Conservation (phyloP, 2,329 filamentous ascomycete genomes). For the Pseudogymnoascus sp. region DNA sequence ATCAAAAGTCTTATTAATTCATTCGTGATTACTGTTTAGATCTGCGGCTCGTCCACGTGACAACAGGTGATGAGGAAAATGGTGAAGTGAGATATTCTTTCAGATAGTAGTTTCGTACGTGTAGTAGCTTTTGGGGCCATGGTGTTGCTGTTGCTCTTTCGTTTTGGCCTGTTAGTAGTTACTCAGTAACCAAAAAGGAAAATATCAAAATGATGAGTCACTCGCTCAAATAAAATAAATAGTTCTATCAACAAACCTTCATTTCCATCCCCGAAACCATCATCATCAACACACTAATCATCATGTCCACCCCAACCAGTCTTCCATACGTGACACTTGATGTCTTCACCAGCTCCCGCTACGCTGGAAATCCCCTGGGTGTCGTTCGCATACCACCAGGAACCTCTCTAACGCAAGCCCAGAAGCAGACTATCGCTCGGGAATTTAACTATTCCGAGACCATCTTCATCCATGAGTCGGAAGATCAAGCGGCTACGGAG, state of each 20-base stretch:
- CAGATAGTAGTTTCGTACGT: too few relatives aligned
- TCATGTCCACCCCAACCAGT: background rate
- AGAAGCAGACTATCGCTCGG: slow-evolving; percentile 51
- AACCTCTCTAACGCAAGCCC: slow-evolving; percentile 39
- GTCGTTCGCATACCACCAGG: slow-evolving; percentile 46
- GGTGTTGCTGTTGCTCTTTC: too few relatives aligned
- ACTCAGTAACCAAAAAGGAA: background rate
- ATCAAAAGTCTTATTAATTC: background rate
- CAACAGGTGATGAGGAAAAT: background rate
- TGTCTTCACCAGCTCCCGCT: slow-evolving; percentile 48
- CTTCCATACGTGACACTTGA: slow-evolving; percentile 40
- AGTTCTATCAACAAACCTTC: background rate
- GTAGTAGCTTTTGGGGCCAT: too few relatives aligned
- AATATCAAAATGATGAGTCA: background rate
- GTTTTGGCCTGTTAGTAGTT: too few relatives aligned
- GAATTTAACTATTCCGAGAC: slow-evolving; percentile 62
- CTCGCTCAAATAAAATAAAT: background rate
- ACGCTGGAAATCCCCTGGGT: slow-evolving; percentile 53
- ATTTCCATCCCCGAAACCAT: background rate
- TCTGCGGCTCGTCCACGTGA: background rate
- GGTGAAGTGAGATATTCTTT: background rate
- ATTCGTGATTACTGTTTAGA: background rate
- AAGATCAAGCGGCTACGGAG: slow-evolving; percentile 28
- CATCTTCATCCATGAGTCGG: slow-evolving; percentile 47
- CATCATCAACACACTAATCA: background rate